Conservation (phyloP, 257 asterid species). For the Schizonepeta tenuifolia region DNA sequence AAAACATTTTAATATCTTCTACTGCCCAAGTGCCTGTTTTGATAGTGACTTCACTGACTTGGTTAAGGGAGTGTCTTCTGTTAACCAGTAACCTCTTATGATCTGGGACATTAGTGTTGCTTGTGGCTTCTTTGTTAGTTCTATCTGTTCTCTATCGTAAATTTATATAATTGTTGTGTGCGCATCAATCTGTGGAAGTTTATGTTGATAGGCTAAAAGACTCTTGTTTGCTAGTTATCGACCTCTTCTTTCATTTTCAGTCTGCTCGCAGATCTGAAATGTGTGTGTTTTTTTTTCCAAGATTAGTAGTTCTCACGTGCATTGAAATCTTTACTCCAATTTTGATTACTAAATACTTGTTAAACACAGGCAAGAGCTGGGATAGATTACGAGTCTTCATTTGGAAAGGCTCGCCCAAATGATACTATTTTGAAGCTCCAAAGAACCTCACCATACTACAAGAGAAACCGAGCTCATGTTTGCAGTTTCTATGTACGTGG, state of each 20-base stretch:
- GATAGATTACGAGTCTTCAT: conserved; percentile 94
- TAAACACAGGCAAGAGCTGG: conserved; percentile 94
- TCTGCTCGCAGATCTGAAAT: conserved; percentile 14
- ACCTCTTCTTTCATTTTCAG: not conserved
- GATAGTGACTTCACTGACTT: conserved; percentile 6
- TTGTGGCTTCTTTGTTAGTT: not conserved
- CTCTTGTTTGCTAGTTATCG: conserved; percentile 9
- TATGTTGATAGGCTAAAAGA: conserved; percentile 1
- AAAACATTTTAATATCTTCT: not conserved
- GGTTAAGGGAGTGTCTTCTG: not conserved
- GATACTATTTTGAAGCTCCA: conserved; percentile 96
- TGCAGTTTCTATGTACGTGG: conserved; percentile 98
- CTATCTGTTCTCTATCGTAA: not conserved
- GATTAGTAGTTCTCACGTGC: not conserved
- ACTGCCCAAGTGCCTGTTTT: conserved; percentile 2
- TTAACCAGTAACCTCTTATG: not conserved
- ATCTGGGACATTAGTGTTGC: not conserved
- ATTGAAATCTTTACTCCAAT: not conserved
- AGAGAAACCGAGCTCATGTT: conserved; percentile 95
- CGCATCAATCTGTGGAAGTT: conserved; percentile 10
- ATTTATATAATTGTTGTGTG: not conserved
- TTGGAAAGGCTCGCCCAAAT: conserved; percentile 83
- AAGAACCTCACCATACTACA: conserved; percentile 93
- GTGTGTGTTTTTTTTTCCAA: not conserved
- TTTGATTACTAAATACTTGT: conserved; percentile 17